These are phyloP conservation scores for Penicillium rolfsii DNA, from an alignment of 2,329 filamentous ascomycete species.

Conservation along the genomic window DNA sequence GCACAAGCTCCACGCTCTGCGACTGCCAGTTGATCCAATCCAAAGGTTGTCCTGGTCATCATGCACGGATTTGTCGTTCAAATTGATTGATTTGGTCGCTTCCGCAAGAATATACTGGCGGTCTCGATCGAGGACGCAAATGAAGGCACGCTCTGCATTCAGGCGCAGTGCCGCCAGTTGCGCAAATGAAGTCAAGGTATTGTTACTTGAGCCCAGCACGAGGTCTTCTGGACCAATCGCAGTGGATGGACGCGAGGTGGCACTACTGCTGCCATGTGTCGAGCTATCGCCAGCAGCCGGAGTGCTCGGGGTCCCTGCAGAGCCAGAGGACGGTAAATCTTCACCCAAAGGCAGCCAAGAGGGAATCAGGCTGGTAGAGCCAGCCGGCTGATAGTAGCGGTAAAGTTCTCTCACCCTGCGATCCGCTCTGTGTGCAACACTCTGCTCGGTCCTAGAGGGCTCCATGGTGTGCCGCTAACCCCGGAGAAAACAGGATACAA, in stretches of 20 bases:
- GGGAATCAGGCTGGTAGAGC: conserved; percentile 14
- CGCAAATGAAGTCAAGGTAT: conserved; percentile 41
- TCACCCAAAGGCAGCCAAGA: conserved; percentile 22
- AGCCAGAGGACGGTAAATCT: conserved; percentile 15
- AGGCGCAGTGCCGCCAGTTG: conserved; percentile 41
- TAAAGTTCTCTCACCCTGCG: conserved; percentile 45
- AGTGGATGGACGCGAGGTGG: conserved; percentile 20
- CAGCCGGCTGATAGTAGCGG: conserved; percentile 43
- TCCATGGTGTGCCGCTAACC: conserved; percentile 23
- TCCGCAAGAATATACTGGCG: conserved; percentile 57
- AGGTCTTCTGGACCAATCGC: conserved; percentile 29
- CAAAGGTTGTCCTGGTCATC: conserved; percentile 40
- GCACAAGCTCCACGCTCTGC: conserved; percentile 40
- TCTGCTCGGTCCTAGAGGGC: conserved; percentile 8
- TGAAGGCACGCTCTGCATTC: conserved; percentile 43
- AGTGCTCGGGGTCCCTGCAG: conserved; percentile 13
- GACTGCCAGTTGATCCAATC: conserved; percentile 38
- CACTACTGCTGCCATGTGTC: conserved; percentile 13
- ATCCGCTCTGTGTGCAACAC: conserved; percentile 32
- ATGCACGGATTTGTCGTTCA: conserved; percentile 39
- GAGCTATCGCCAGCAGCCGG: conserved; percentile 19
- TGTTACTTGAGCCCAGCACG: conserved; percentile 38
- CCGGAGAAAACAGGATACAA: conserved; percentile 10
- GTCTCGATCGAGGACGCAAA: conserved; percentile 53
- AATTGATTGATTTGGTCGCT: conserved; percentile 48